Conservation (phyloP, 2,329 filamentous ascomycete genomes). For the Aphanoascus verrucosus region DNA sequence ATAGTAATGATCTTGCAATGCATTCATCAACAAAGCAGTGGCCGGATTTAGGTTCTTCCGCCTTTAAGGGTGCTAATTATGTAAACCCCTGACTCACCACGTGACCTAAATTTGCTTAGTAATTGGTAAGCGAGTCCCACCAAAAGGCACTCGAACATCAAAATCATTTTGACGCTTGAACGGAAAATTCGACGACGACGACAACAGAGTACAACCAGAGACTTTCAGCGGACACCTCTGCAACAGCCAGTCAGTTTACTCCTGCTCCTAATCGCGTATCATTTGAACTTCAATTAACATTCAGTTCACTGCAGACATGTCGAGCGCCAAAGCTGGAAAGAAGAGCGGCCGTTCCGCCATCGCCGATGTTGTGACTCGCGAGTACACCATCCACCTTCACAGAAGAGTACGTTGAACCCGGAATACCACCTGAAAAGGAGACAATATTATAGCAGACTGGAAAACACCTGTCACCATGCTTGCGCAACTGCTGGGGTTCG, state of each 20-base stretch:
- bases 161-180: conserved; percentile 3
- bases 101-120: background rate
- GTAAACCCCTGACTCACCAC: background rate
- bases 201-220: conserved; percentile 11
- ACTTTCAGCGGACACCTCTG: conserved; percentile 12
- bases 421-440: background rate
- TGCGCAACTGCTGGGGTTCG: background rate
- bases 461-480: conserved; percentile 2
- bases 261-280: background rate
- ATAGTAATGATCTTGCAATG: no score
- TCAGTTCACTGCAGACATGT: conserved; percentile 41
- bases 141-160: conserved; percentile 2
- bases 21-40: background rate
- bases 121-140: conserved; percentile 15
- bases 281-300: conserved; percentile 5
- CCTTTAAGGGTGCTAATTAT: background rate
- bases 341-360: conserved; percentile 81
- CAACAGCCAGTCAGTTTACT: conserved; percentile 9
- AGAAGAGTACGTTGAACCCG: conserved; percentile 71
- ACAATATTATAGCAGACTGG: conserved; percentile 7
- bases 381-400: conserved; percentile 99
- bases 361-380: conserved; percentile 95
- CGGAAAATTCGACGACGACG: conserved; percentile 7
- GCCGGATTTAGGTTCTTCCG: background rate
- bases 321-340: conserved; percentile 55